phyloP scores from a whole-genome alignment of 2,329 filamentous ascomycete genomes.

The Trichophyton benhamiae region DNA sequence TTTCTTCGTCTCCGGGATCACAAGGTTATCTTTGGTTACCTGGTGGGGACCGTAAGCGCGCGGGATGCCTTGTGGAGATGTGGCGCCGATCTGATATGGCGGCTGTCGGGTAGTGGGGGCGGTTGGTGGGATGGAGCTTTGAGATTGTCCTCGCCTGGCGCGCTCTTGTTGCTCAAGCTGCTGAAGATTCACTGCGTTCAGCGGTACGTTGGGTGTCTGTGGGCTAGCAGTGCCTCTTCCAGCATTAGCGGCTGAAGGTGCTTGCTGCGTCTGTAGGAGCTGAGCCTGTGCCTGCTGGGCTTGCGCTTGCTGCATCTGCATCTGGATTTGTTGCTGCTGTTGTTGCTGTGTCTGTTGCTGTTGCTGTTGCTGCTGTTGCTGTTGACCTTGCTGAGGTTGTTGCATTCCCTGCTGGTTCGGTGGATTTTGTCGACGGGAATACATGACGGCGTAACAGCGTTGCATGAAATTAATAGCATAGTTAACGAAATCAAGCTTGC shows the following conservation, averaged over 20 bases:
- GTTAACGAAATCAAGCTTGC: conserved; percentile 29
- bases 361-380: background rate
- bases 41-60: conserved; percentile 42
- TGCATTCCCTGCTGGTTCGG: background rate
- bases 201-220: conserved; percentile 19
- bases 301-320: background rate
- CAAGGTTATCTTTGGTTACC: conserved; percentile 45
- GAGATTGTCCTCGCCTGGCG: conserved; percentile 29
- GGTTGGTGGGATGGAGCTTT: conserved; percentile 31
- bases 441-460: conserved; percentile 31
- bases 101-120: conserved; percentile 41
- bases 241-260: conserved; percentile 17
- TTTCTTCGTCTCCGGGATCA: conserved; percentile 46
- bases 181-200: conserved; percentile 37
- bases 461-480: conserved; percentile 28
- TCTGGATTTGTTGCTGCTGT: conserved; percentile 1
- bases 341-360: conserved; percentile 4
- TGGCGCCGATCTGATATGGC: conserved; percentile 39
- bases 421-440: conserved; percentile 6
- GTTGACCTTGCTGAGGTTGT: background rate
- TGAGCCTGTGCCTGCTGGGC: conserved; percentile 15
- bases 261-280: background rate
- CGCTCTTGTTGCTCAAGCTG: conserved; percentile 37
- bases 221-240: conserved; percentile 16
- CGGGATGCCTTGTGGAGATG: conserved; percentile 46